Evolutionary conservation across 257 asterid species (phyloP), one percentile per base, ranked within the genome.

Genomic region (Ajuga chamaepitys): DNA sequence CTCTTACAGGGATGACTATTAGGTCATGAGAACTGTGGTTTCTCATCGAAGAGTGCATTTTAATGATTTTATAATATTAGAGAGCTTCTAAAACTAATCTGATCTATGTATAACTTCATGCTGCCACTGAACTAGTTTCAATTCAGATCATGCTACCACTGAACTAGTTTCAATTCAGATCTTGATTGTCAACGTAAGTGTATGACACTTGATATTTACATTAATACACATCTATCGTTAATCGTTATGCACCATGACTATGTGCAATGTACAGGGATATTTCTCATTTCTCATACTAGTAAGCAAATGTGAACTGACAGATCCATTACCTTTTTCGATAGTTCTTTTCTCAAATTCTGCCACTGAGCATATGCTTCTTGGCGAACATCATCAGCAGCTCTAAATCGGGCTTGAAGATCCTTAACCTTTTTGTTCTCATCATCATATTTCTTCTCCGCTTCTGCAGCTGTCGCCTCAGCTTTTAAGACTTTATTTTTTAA

Each of bases 351-450:
- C 81, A 90, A 77, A 77, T 78, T 70, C 68, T 74, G 89, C 81
- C 84, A 82, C 70, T 78, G 73, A 28, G 57, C 77, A 80, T 81
- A 90, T 64, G 97, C 95, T 40, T 71, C 88, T 77, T 94, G 97
- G 57, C 97, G 97, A 78, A 82, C 78, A 59, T 80, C 95, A 82
- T 88, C 75, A 42, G 99, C 99, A 69, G 83, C 95, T 62, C 80
- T 82, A 72, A 80, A 83, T 73, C 74, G 89, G 51, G 73, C 73
- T 73, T 80, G 88, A 67, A 90, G 81, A 58, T 94, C 97, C 84
- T 64, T 83, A 61, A 89, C 73, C 78, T 73, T 81, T 62, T 67
- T 77, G 73, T 73, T 78, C 72, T 88, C 97, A 32, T 74, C 87
- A 16, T 86, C 92, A 64, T 78, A 86, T 76, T 75, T 86, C 67